A percentile compares a stretch with the other conserved stretches of the same genome.
Evolutionary conservation across 2,329 filamentous ascomycete genomes (phyloP).

Genomic region (Calonectria pauciramosa): DNA sequence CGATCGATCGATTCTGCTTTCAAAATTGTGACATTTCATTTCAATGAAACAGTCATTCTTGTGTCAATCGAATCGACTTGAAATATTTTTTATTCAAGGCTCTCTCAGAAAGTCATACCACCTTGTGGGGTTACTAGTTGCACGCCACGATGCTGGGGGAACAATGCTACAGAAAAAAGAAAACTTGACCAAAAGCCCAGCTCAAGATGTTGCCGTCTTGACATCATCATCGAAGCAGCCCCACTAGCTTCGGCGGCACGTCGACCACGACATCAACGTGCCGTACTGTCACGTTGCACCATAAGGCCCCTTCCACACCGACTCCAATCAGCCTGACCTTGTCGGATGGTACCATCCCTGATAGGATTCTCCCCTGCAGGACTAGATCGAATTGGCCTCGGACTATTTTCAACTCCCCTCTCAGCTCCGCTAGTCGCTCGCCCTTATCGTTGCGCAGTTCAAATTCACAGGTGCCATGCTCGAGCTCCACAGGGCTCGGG

Average conservation of each 20-base stretch:
- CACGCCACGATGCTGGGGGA: background rate
- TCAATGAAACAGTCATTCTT: background rate
- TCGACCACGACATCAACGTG: conserved; percentile 43
- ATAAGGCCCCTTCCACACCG: conserved; percentile 42
- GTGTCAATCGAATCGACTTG: background rate
- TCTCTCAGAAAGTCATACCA: background rate
- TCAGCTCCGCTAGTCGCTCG: conserved; percentile 45
- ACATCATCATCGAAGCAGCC: conserved; percentile 19
- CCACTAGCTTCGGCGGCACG: conserved; percentile 30
- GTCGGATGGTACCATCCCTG: conserved; percentile 30
- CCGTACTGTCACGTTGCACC: conserved; percentile 47
- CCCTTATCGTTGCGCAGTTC: conserved; percentile 47
- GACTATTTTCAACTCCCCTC: conserved; percentile 47
- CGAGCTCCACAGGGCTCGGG: conserved; percentile 49
- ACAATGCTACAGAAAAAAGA: background rate
- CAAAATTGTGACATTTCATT: background rate
- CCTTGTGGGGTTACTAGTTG: background rate
- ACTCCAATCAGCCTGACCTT: conserved; percentile 44
- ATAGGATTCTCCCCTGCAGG: conserved; percentile 40
- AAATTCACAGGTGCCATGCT: conserved; percentile 48
- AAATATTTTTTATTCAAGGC: background rate
- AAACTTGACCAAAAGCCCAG: background rate
- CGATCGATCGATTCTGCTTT: background rate
- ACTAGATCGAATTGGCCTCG: conserved; percentile 46
- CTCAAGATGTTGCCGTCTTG: background rate